A percentile compares a stretch with the other conserved stretches of the same genome.
Evolutionary conservation across 2,329 filamentous ascomycete species (phyloP).

Genomic region (Aureobasidium lini): DNA sequence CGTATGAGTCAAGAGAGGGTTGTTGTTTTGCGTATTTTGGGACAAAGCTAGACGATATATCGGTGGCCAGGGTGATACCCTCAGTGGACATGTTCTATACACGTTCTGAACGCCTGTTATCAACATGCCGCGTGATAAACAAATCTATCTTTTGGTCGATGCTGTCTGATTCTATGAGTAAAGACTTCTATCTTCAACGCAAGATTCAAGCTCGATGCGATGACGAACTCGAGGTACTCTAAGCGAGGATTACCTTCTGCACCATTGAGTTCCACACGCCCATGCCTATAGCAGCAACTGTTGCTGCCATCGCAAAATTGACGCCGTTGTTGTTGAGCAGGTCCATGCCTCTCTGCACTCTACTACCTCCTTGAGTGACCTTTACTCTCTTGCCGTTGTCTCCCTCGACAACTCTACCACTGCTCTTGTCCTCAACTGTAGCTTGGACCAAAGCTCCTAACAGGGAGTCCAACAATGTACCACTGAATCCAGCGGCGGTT

Average conservation of each 20-base stretch:
- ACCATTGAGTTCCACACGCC: background rate
- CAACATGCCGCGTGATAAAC: too few species aligned
- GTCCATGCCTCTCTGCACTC: conserved; percentile 58
- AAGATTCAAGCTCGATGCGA: too few species aligned
- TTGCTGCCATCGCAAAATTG: conserved; percentile 85
- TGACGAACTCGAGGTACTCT: background rate
- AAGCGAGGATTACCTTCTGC: background rate
- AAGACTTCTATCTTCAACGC: too few species aligned
- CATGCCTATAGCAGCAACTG: conserved; percentile 52
- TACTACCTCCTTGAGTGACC: conserved; percentile 24
- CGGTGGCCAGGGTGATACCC: too few species aligned
- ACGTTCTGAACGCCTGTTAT: too few species aligned
- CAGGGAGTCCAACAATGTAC: conserved; percentile 79
- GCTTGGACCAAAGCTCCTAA: conserved; percentile 79
- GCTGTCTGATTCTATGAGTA: too few species aligned
- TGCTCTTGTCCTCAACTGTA: conserved; percentile 75
- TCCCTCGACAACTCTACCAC: conserved; percentile 84
- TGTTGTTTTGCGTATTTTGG: too few species aligned
- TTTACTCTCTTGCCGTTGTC: conserved; percentile 47
- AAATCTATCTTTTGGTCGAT: background rate
- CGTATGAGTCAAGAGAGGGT: too few species aligned
- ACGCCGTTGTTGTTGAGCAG: conserved; percentile 92
- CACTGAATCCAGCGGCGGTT: conserved; percentile 65
- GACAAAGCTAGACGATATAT: too few species aligned
- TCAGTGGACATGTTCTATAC: too few species aligned